A percentile compares a stretch with the other conserved stretches of the same genome.
These are phyloP conservation scores for Lentinula detonsa DNA, from an alignment of 768 basidiomycete species.

Conservation along the genomic window DNA sequence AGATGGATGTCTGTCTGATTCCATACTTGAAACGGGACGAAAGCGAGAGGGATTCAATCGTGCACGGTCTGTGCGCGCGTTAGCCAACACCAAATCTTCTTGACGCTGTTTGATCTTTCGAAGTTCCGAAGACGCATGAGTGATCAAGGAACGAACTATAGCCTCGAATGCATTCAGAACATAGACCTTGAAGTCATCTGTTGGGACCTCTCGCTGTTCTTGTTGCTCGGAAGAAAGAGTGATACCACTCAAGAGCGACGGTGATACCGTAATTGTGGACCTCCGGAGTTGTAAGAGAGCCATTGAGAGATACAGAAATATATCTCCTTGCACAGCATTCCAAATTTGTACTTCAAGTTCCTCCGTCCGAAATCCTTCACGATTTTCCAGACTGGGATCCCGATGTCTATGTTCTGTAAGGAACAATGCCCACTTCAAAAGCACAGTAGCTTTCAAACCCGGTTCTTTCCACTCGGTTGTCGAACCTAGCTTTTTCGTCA, in stretches of 20 bases:
- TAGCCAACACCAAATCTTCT: constrained; percentile 74
- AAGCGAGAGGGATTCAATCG: constrained; percentile 44
- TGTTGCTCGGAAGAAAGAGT: constrained; percentile 32
- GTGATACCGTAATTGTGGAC: constrained; percentile 20
- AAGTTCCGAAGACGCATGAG: constrained; percentile 73
- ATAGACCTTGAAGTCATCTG: constrained; percentile 45
- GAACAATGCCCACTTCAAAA: constrained; percentile 88
- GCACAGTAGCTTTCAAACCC: constrained; percentile 63
- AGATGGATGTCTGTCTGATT: constrained; percentile 30
- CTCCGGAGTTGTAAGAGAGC: constrained; percentile 50
- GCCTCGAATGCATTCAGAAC: constrained; percentile 64
- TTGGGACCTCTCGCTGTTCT: constrained; percentile 38
- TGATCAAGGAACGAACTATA: constrained; percentile 65
- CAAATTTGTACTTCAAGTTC: constrained; percentile 78
- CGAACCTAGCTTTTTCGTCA: constrained; percentile 52
- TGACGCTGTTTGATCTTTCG: constrained; percentile 86
- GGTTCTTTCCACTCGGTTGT: constrained; percentile 60
- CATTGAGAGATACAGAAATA: constrained; percentile 66
- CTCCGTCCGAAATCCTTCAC: constrained; percentile 65
- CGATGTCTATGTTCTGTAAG: constrained; percentile 70
- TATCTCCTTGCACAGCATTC: constrained; percentile 79
- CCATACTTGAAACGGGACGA: constrained; percentile 32
- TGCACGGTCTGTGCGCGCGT: constrained; percentile 56
- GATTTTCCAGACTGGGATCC: constrained; percentile 57
- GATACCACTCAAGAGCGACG: constrained; percentile 28